Base-by-base conservation (phyloP, 768 basidiomycete genomes). In the Calocera cornea region DNA sequence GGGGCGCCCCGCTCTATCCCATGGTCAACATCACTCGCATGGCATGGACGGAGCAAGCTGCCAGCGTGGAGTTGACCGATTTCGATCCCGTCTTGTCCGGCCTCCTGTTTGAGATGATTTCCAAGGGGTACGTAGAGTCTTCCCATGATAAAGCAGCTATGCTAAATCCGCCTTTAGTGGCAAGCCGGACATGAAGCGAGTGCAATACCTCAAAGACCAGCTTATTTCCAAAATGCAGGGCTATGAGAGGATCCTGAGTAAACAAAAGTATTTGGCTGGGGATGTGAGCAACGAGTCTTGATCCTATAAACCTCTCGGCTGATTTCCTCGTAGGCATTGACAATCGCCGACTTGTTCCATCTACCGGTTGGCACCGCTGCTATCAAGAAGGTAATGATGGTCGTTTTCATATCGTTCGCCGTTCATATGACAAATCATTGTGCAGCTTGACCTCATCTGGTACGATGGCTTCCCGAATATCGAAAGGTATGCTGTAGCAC, bases 161-260 rank as follows among this genome's bases (percentile, higher is more conserved):
- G 19, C 7, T 31, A 16, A 34, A 54, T 50, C 64, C 67, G 38
- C 34, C 64, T 69, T 40, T 34, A 41, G 54, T 12, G 27, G 34
- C 65, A 27, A 65, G 34, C 34, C 65, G 31, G 49, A 71, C 38
- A 44, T 65, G 29, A 49, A 50, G 31, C 38, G 47, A 31, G 70
- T 68, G 19, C 60, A 64, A 29, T 36, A 65, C 0, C 64, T 66
- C 8, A 69, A 74, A 29, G 64, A 70, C 1, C 71, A 71, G 1
- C 75, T 84, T 19, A 75, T 78, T 38, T 75, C 68, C 0, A 82
- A 79, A 69, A 77, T 87, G 24, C 79, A 82, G 19, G 83, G 74
- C 0, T 87, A 87, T 73, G 85, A 87, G 33, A 67, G 70, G 14
- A 83, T 87, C 66, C 77, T 88, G 33, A 73, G 78, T 29, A 86